phyloP scores from a whole-genome alignment of 306 rosid species.

The Prunus fruticosa region DNA sequence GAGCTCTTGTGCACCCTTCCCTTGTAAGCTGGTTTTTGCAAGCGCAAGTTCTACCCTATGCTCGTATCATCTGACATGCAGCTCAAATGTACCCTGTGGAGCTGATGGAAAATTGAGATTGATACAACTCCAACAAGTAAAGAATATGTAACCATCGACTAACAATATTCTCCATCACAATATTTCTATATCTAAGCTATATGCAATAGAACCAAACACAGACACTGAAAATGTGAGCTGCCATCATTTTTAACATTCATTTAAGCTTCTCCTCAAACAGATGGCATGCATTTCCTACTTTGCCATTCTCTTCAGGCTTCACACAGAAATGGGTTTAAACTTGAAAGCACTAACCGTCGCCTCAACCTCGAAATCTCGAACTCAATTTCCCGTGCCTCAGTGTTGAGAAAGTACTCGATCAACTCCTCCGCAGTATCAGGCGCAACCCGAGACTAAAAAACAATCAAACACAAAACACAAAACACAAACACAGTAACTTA shows the following conservation, averaged over 20 bases:
- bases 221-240: neutral
- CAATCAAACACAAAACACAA: neutral
- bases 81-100: too few species aligned
- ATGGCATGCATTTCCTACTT: neutral
- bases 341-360: slow-evolving; percentile 40
- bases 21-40: neutral
- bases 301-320: neutral
- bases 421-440: slow-evolving; percentile 62
- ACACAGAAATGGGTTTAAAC: neutral
- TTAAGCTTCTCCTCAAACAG: slow-evolving; percentile 10
- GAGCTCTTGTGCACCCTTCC: too few species aligned
- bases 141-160: too few species aligned
- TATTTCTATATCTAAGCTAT: too few species aligned
- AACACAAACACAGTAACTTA: neutral
- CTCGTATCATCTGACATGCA: neutral
- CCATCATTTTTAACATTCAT: neutral
- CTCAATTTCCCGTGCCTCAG: slow-evolving; percentile 90
- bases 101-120: too few species aligned
- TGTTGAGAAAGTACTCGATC: slow-evolving; percentile 78
- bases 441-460: slow-evolving; percentile 52
- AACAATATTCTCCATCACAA: too few species aligned
- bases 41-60: neutral
- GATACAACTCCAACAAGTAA: too few species aligned
- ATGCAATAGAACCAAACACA: neutral
- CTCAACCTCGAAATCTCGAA: slow-evolving; percentile 83